Base-by-base conservation (phyloP, 2,329 filamentous ascomycete genomes). In the Pleoardoris graminearum region DNA sequence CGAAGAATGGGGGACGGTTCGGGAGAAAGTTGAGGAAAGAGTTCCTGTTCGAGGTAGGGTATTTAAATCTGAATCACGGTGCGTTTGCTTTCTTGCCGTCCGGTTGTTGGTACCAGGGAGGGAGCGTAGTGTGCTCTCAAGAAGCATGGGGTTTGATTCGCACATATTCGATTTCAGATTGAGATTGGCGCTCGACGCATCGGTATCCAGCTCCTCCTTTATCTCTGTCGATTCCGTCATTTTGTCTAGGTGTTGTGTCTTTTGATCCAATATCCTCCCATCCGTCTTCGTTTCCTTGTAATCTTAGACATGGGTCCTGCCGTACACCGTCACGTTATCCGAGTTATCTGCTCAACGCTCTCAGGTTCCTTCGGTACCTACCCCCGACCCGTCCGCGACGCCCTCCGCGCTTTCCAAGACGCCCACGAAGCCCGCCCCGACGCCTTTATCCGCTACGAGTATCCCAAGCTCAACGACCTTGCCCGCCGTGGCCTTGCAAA, bases 1-100 rank as follows among this genome's bases (percentile, higher is more conserved):
- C 63, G 30, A 62, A 61, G 23, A 54, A 61, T 41, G 61, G 61
- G 7, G 50, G 62, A 5, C 60, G 52, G 56, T 85, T 84, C 62
- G 83, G 83, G 12, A 77, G 75, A 50, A 71, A 76, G 29, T 78
- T 80, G 51, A 62, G 66, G 45, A 80, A 85, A 56, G 80, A 89
- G 32, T 94, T 93, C 68, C 73, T 85, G n/a, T 83, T 92, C 53
- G 83, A 85, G 42, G 79, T 83, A 0, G 77, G 78, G n/a, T 91
- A 84, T 70, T 80, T 78, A 46, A 91, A 91, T 66, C 76, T 95
- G 48, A 95, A 95, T 70, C 88, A 95, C 67, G 90, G 89, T 89
- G 75, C 60, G 68, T 62, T 41, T 10, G 10, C 14, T 19, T 33
- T 21, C 10, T 7, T 32, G 4, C 12, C 10, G 30, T 32, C n/a